Evolutionary conservation across 2,329 filamentous ascomycete genomes (phyloP), one percentile per base, ranked within the genome.

Genomic region (Diaporthe sp.): DNA sequence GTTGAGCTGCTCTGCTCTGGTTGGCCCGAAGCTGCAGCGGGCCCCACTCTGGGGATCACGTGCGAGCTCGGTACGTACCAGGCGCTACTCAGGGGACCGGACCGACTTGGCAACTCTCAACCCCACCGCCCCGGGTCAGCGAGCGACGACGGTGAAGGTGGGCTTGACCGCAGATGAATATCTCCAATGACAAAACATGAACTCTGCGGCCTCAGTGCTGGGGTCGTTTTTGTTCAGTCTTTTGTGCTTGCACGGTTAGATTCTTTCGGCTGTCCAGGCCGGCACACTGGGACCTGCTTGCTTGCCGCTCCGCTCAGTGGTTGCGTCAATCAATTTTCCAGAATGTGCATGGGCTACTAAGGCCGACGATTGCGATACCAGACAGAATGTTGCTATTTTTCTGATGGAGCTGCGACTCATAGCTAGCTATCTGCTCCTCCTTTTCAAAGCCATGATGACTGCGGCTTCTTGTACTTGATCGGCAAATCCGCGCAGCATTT

Each of bases 1-100:
- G 53, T 63, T 44, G 50, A 50, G 37, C 66, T 30, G 15, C 69
- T 39, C 51, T 32, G 44, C 71, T 59, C 59, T 73, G 63, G 47
- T 68, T 68, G 30, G 63, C n/a, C 27, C 13, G 19, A 32, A 7
- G 0, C 1, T 15, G n/a, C 2, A 35, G 7, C 9, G 9, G 9
- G 42, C 63, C 56, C 51, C 65, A 58, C 56, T 8, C 47, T 3
- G 0, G 0, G 1, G 22, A 39, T 55, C 69, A 75, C 66, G 74
- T 68, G 63, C 47, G 32, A n/a, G 13, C 2, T 8, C 15, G 47
- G 32, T 53, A 66, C 32, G 30, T 39, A 68, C 63, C n/a, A 15
- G 19, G 30, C 19, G 37, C 17, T 22, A 25, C 19, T 22, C 42
- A 25, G 61, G 22, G 13, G 37, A 19, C 4, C 22, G 42, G 27